A percentile compares a stretch with the other conserved stretches of the same genome.
phyloP scores from a whole-genome alignment of 345 rosid species.

The Aquilaria sinensis region DNA sequence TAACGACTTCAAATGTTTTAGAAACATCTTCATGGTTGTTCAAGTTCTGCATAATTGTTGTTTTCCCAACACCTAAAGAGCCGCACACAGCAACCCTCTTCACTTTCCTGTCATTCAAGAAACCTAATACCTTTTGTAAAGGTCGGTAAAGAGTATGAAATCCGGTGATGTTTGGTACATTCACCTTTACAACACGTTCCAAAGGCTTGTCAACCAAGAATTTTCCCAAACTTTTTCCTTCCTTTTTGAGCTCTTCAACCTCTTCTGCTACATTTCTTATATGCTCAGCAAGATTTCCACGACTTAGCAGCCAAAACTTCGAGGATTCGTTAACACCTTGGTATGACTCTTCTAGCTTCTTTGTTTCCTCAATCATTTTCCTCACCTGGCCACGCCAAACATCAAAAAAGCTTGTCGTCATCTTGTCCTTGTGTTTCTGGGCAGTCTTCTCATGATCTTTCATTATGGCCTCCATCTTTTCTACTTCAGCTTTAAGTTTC shows the following conservation, averaged over 20 bases:
- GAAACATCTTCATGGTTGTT: slow-evolving; percentile 5
- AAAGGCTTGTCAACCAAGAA: slow-evolving; percentile 8
- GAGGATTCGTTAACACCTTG: no score
- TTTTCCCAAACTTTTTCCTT: neutral
- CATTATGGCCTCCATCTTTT: slow-evolving; percentile 18
- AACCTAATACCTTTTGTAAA: neutral
- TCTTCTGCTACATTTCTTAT: neutral
- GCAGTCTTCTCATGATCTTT: slow-evolving; percentile 9
- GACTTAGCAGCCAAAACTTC: neutral
- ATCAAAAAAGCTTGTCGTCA: neutral
- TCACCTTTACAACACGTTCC: neutral
- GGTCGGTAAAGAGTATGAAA: neutral
- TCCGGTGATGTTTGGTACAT: neutral
- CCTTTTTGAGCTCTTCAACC: neutral
- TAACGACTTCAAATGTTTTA: slow-evolving; percentile 2
- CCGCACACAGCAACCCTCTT: neutral
- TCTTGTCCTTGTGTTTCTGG: neutral
- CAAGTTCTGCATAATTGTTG: slow-evolving; percentile 11
- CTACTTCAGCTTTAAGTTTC: slow-evolving; percentile 5
- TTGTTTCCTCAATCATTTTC: neutral
- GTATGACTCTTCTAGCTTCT: neutral
- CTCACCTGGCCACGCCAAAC: neutral
- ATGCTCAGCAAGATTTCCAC: neutral
- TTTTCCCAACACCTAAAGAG: slow-evolving; percentile 6
- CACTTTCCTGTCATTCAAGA: neutral